These are phyloP conservation scores for Medakamo hakoo DNA, from an alignment of 139 green algal genomes.

Conservation along the genomic window DNA sequence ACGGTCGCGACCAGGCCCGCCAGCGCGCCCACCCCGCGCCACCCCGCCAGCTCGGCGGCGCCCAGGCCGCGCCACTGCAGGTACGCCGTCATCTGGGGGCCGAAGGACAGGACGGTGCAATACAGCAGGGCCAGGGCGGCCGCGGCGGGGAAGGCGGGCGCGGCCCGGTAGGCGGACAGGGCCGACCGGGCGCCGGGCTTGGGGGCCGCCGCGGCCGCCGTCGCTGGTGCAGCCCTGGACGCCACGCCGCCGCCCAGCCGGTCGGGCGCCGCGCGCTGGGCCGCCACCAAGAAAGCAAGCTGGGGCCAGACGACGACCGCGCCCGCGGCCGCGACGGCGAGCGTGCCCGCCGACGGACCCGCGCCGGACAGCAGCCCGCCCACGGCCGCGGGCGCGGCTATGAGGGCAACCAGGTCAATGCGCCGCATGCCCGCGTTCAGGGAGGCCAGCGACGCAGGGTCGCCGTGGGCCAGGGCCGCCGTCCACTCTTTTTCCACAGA, in stretches of 20 bases:
- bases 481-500: constrained; percentile 46
- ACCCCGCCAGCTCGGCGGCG: constrained; percentile 34
- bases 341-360: constrained; percentile 1
- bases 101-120: constrained; percentile 40
- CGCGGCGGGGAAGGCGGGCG: constrained; percentile 25
- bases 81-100: constrained; percentile 42
- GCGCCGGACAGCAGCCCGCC: constrained; percentile 51
- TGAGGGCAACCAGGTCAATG: constrained; percentile 60
- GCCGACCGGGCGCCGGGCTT: constrained; percentile 14
- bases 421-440: constrained; percentile 53
- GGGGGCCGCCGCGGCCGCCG: background rate
- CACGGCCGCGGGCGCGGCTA: constrained; percentile 36
- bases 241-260: background rate
- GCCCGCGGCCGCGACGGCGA: background rate
- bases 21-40: constrained; percentile 38
- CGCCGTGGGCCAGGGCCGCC: constrained; percentile 20
- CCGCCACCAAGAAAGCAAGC: background rate
- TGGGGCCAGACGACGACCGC: background rate
- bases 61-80: constrained; percentile 43
- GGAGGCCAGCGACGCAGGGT: constrained; percentile 16
- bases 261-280: background rate
- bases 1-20: constrained; percentile 48
- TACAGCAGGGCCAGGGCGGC: constrained; percentile 65
- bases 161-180: constrained; percentile 36
- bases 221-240: background rate